These are phyloP conservation scores for Trypanosoma congolense DNA, from an alignment of 208 protist species.

Conservation along the genomic window DNA sequence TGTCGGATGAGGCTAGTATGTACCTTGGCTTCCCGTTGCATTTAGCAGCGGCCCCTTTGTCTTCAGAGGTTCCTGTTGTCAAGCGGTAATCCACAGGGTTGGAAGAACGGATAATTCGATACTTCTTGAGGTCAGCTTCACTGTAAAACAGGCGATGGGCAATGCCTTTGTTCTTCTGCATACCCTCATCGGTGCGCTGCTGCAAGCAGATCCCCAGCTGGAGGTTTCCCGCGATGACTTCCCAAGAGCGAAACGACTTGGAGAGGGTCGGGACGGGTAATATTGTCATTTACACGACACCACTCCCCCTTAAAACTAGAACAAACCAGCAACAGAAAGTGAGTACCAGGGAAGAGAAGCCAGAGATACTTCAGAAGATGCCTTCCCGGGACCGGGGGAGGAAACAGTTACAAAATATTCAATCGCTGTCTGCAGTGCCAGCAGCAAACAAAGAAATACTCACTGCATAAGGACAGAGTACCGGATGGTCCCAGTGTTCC, in stretches of 20 bases:
- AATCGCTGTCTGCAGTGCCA: too few relatives aligned
- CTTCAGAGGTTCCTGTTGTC: not conserved
- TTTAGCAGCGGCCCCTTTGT: not conserved
- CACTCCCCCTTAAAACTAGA: too few relatives aligned
- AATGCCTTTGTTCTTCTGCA: conserved; percentile 29
- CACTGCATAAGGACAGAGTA: too few relatives aligned
- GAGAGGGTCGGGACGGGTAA: conserved; percentile 11
- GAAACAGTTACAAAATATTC: too few relatives aligned
- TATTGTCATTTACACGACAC: conserved; percentile 26
- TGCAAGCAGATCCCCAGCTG: conserved; percentile 39
- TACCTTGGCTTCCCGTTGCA: too few relatives aligned
- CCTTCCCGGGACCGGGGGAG: too few relatives aligned
- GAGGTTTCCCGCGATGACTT: conserved; percentile 27
- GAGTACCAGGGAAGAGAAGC: too few relatives aligned
- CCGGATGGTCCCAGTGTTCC: too few relatives aligned
- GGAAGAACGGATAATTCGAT: conserved; percentile 42
- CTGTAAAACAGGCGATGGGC: conserved; percentile 21
- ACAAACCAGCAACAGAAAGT: too few relatives aligned
- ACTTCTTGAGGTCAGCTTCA: conserved; percentile 18
- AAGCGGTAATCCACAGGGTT: conserved; percentile 32
- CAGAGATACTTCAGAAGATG: too few relatives aligned
- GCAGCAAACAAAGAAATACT: too few relatives aligned
- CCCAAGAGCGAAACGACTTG: conserved; percentile 29
- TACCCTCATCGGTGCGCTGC: conserved; percentile 29
- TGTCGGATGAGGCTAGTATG: conserved; percentile 28